phyloP scores from a whole-genome alignment of 2,329 filamentous ascomycete species.

The Coniochaeta sp. region DNA sequence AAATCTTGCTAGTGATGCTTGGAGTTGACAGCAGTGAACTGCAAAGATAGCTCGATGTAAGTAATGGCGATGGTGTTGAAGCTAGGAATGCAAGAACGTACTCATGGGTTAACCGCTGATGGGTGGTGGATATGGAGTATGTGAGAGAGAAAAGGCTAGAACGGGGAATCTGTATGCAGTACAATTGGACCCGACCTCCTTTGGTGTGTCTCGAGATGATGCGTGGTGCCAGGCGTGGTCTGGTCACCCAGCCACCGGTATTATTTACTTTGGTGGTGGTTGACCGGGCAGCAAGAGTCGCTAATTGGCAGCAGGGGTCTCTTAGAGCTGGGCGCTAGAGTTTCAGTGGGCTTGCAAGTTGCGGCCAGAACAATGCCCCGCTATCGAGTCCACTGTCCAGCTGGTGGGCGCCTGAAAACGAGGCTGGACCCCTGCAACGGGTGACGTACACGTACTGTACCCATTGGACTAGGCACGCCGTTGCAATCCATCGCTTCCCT shows the following conservation, averaged over 20 bases:
- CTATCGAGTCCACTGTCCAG: neutral
- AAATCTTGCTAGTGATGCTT: neutral
- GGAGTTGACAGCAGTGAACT: neutral
- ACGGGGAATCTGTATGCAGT: neutral
- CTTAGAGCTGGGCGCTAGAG: neutral
- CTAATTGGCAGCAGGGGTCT: conserved; percentile 2
- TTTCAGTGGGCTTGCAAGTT: conserved; percentile 1
- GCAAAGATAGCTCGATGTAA: neutral
- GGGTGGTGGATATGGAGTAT: neutral
- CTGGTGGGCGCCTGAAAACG: neutral
- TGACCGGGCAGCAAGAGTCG: conserved; percentile 12
- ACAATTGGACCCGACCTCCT: neutral
- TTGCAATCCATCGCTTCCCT: neutral
- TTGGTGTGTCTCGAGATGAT: neutral
- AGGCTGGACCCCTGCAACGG: neutral
- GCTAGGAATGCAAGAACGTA: neutral
- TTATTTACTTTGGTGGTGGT: conserved; percentile 18
- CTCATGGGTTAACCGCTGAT: neutral
- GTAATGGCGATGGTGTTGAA: neutral
- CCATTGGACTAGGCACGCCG: neutral
- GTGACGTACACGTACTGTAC: neutral
- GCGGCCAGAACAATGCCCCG: neutral
- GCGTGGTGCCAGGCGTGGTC: conserved; percentile 10
- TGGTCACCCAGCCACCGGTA: conserved; percentile 16
- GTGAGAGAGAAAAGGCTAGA: neutral